phyloP scores from a whole-genome alignment of 177 flowering plant species.

The Tripterygium wilfordii region DNA sequence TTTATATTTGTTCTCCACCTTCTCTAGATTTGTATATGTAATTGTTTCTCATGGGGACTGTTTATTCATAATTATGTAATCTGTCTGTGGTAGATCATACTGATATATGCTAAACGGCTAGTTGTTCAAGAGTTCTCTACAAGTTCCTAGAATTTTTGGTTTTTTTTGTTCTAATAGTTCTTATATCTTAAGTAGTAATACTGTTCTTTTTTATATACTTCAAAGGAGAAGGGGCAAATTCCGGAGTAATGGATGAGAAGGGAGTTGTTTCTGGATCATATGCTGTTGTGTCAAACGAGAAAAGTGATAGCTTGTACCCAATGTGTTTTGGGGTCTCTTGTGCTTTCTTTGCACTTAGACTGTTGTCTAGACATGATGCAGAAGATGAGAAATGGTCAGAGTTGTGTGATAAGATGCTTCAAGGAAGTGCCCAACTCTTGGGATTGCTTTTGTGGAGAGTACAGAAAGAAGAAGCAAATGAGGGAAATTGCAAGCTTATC shows the following conservation, averaged over 20 bases:
- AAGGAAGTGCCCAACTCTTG: constrained; percentile 67
- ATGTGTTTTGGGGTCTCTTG: constrained; percentile 81
- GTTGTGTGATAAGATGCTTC: constrained; percentile 52
- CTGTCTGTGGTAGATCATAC: too few relatives aligned
- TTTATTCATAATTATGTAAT: too few relatives aligned
- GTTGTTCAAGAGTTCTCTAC: too few relatives aligned
- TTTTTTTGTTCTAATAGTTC: too few relatives aligned
- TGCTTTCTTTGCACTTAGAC: constrained; percentile 62
- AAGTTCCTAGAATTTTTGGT: too few relatives aligned
- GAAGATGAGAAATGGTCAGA: constrained; percentile 39
- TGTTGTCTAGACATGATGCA: constrained; percentile 31
- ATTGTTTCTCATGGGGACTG: too few relatives aligned
- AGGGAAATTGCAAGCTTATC: constrained; percentile 31
- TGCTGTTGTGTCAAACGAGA: constrained; percentile 28
- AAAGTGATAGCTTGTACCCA: constrained; percentile 47
- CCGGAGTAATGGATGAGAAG: constrained; percentile 49
- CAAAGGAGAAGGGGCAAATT: constrained; percentile 14
- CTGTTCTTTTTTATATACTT: constrained; percentile 3
- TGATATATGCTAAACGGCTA: too few relatives aligned
- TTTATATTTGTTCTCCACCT: background rate
- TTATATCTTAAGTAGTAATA: too few relatives aligned
- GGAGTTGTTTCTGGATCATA: constrained; percentile 23
- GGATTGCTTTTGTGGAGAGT: constrained; percentile 75
- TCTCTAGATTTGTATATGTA: too few relatives aligned
- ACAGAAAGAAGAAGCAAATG: constrained; percentile 33